Base-by-base conservation (phyloP, 768 basidiomycete genomes). In the Agaricus sinodeliciosus region DNA sequence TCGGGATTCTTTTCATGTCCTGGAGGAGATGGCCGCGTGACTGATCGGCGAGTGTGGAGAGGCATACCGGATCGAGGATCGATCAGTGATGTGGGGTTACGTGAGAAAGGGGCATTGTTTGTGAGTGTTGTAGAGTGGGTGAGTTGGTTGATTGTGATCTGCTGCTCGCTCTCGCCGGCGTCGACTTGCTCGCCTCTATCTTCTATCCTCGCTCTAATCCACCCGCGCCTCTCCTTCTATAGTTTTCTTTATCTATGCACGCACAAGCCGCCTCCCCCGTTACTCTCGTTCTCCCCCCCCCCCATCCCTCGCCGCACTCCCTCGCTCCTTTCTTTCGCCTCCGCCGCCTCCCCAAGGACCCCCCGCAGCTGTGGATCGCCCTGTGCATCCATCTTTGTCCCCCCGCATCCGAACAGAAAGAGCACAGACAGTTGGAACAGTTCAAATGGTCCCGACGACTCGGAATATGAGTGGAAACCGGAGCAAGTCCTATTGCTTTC, bases 361-460 rank as follows among this genome's bases (percentile, higher is more conserved):
- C 89, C 85, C 0, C 71, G 72, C 41, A 77, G 75, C 49, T 77
- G 75, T 61, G 73, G 73, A 57, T 81, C 82, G 3, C 80, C 83
- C 27, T 74, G 76, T 48, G 74, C 80, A 2, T 73, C 81, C 52
- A 67, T 82, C 51, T 66, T 84, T 55, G 76, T 82, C 52, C 63
- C 74, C 3, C 60, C 75, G 1, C 64, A 72, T 18, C 53, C 69
- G 54, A 75, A 82, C 69, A 71, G 88, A 58, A 85, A 83, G 66
- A 89, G 87, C 66, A 82, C 84, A 0, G 86, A 89, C 66, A 90
- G 87, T 65, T 90, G 88, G 88, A 87, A 84, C 66, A 87, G 85
- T 61, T 90, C 89, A 18, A 89, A 81, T 56, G 72, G 48, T 18
- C 48, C 74, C 7, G 81, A 83, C 57, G 86, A 86, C 40, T 70